Evolutionary conservation across 2,329 filamentous ascomycete genomes (phyloP), one percentile per base, ranked within the genome.

Genomic region (Podosphaera xanthii): DNA sequence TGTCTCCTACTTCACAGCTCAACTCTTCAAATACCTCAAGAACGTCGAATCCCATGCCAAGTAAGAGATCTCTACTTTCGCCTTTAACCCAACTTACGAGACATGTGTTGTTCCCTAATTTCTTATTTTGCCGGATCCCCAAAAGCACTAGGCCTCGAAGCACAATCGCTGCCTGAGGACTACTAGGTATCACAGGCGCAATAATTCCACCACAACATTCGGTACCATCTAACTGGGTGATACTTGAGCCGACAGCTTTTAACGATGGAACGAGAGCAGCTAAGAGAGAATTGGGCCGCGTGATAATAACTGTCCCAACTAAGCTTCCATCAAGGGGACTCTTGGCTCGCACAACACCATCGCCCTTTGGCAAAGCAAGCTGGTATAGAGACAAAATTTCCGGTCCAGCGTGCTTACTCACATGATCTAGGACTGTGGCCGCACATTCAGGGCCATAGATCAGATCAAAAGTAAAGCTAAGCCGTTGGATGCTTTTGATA

Each of bases 1-100:
- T 52, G 14, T 52, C 30, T 22, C 34, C 12, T 31, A 31, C 72
- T 30, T 84, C 80, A 63, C 77, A 79, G 61, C 82, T 86, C 58
- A 92, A 79, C 70, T 94, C 86, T 66, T 94, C 87, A 69, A 89
- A 94, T 48, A 78, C 83, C 71, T 91, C 84, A 62, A 89, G 72
- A 52, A 86, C 78, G 63, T 81, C 81, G 67, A 94, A 94, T 0
- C 87, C 87, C 84, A 94, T 87, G 0, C 80, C 81, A 59, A 82
- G 76, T 60, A 94, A 73, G 42, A 83, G 81, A 69, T 92, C 87
- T 58, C 66, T 63, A 60, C 67, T 64, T 10, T 68, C 65, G 0
- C 65, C 65, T 22, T 62, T 55, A 31, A 69, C 66, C 66, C 66
- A 69, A 67, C 84, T 82, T 63, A 86, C 71, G 60, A 84, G 71